These are phyloP conservation scores for Euphorbia pulcherrima DNA, from an alignment of 345 rosid species.

Conservation along the genomic window DNA sequence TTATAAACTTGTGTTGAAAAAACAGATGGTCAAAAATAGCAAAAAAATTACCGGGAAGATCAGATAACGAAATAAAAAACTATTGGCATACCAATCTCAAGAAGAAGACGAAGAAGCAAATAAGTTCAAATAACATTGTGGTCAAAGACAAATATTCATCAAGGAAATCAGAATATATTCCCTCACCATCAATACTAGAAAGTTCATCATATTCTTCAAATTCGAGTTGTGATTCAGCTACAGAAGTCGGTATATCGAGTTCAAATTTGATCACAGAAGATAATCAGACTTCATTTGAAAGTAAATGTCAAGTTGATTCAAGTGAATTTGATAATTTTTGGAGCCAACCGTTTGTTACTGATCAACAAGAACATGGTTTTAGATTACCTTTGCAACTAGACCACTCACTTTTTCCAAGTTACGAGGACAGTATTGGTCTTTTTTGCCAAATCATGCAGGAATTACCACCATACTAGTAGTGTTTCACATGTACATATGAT, in stretches of 20 bases:
- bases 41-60: conserved; percentile 30
- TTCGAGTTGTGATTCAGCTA: too few species aligned
- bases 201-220: too few species aligned
- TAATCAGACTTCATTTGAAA: neutral
- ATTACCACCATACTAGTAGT: neutral
- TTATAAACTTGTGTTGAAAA: neutral
- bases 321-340: neutral
- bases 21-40: conserved; percentile 39
- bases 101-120: conserved; percentile 10
- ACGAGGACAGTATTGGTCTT: neutral
- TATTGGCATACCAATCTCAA: conserved; percentile 33
- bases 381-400: neutral
- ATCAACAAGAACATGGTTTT: neutral
- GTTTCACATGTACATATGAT: too few species aligned
- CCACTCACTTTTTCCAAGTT: neutral
- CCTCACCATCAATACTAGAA: too few species aligned
- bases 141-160: neutral
- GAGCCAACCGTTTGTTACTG: neutral
- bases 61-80: conserved; percentile 40
- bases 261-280: too few species aligned
- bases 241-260: too few species aligned
- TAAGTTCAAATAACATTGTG: too few species aligned
- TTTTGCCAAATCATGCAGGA: neutral
- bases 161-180: too few species aligned
- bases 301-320: neutral